phyloP scores from a whole-genome alignment of 495 filamentous ascomycete genomes.

The Tuber melanosporum region DNA sequence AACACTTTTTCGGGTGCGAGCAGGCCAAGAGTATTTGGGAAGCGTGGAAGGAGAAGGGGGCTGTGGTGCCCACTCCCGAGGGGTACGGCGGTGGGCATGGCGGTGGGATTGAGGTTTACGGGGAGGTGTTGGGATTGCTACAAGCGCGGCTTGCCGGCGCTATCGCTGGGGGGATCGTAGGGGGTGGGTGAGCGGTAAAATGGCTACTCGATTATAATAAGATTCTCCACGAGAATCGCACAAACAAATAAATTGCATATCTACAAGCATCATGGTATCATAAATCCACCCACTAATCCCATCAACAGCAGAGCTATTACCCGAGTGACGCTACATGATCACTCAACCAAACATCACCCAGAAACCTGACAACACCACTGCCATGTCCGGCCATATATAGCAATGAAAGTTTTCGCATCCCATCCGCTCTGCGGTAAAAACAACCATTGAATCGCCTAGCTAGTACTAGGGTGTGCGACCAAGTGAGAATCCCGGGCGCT shows the following conservation, averaged over 20 bases:
- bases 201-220: neutral
- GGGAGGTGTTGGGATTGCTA: neutral
- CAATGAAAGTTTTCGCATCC: neutral
- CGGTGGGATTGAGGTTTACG: slow-evolving; percentile 2
- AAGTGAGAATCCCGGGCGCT: neutral
- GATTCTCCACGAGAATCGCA: neutral
- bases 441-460: neutral
- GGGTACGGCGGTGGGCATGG: neutral
- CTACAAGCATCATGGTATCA: no score
- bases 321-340: neutral
- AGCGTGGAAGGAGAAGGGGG: neutral
- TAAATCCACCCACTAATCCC: neutral
- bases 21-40: neutral
- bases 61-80: neutral
- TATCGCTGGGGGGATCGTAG: neutral
- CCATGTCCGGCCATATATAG: slow-evolving; percentile 5
- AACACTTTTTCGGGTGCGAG: neutral
- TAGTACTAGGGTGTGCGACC: neutral
- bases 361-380: neutral
- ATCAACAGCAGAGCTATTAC: neutral
- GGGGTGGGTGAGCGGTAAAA: neutral
- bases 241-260: neutral
- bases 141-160: neutral
- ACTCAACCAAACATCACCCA: neutral
- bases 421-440: slow-evolving; percentile 4